phyloP scores from a whole-genome alignment of 768 basidiomycete species.

The Kwoniella europaea region DNA sequence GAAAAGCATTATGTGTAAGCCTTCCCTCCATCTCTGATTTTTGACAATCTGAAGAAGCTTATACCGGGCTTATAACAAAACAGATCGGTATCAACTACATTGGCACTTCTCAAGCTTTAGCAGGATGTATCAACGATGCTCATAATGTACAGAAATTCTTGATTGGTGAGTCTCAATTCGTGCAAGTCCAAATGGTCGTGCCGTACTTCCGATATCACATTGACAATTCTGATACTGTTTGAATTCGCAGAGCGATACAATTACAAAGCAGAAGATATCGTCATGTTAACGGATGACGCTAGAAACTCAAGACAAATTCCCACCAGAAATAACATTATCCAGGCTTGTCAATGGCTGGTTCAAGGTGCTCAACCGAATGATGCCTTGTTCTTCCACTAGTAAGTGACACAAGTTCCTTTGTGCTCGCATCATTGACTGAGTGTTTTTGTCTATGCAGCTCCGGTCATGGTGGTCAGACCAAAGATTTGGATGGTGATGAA shows the following conservation, averaged over 20 bases:
- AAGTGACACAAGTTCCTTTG: slow-evolving; percentile 9
- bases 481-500: slow-evolving; percentile 64
- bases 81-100: slow-evolving; percentile 85
- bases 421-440: background rate
- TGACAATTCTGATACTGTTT: background rate
- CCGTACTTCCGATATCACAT: too few relatives aligned
- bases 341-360: slow-evolving; percentile 93
- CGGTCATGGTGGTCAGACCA: slow-evolving; percentile 90
- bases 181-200: too few relatives aligned
- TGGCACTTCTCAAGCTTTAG: slow-evolving; percentile 69
- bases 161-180: slow-evolving; percentile 48
- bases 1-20: slow-evolving; percentile 84
- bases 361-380: slow-evolving; percentile 69
- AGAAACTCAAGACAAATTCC: slow-evolving; percentile 69
- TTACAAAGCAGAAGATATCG: slow-evolving; percentile 79
- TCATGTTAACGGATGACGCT: slow-evolving; percentile 80
- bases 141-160: slow-evolving; percentile 79
- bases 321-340: slow-evolving; percentile 80
- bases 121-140: slow-evolving; percentile 92
- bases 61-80: background rate
- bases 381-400: slow-evolving; percentile 58
- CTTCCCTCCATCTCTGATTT: background rate
- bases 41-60: background rate
- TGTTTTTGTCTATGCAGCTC: slow-evolving; percentile 62
- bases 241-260: slow-evolving; percentile 64